Conservation (phyloP, 305 asterid genomes). For the Striga hermonthica region DNA sequence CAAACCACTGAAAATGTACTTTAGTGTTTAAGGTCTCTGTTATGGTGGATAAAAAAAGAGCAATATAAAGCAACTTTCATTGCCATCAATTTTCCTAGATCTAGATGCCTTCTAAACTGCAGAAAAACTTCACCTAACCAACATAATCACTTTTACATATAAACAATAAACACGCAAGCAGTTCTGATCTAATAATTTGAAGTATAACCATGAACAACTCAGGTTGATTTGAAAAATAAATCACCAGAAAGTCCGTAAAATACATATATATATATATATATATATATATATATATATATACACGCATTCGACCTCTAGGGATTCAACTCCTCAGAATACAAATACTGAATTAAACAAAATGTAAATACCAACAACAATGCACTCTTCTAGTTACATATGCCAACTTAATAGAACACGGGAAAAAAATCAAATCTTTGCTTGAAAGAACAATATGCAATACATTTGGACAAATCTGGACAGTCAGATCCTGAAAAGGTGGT, state of each 20-base stretch:
- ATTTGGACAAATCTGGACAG: neutral
- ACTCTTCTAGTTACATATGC: constrained; percentile 16
- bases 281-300: too few species aligned
- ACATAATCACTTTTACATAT: neutral
- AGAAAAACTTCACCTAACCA: neutral
- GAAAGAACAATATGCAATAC: neutral
- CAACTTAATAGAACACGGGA: neutral
- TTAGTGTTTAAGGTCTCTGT: constrained; percentile 7
- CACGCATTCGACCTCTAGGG: too few species aligned
- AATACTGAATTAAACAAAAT: neutral
- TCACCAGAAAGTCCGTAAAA: constrained; percentile 12
- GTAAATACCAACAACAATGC: constrained; percentile 11
- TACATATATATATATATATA: too few species aligned
- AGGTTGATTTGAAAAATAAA: constrained; percentile 17
- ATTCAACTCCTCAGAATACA: constrained; percentile 21
- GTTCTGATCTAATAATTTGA: constrained; percentile 12
- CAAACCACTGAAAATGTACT: constrained; percentile 24
- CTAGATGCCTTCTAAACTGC: constrained; percentile 10
- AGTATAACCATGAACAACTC: constrained; percentile 6
- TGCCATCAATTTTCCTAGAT: neutral
- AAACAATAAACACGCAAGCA: constrained; percentile 5
- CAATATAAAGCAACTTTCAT: constrained; percentile 8
- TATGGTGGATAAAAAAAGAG: constrained; percentile 12
- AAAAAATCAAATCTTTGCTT: neutral
- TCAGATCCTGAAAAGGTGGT: constrained; percentile 18